Percentiles rank a stretch among this genome's conserved stretches.
Evolutionary conservation across 2,329 filamentous ascomycete genomes (phyloP).

Genomic region (Lasiodiplodia sp.): DNA sequence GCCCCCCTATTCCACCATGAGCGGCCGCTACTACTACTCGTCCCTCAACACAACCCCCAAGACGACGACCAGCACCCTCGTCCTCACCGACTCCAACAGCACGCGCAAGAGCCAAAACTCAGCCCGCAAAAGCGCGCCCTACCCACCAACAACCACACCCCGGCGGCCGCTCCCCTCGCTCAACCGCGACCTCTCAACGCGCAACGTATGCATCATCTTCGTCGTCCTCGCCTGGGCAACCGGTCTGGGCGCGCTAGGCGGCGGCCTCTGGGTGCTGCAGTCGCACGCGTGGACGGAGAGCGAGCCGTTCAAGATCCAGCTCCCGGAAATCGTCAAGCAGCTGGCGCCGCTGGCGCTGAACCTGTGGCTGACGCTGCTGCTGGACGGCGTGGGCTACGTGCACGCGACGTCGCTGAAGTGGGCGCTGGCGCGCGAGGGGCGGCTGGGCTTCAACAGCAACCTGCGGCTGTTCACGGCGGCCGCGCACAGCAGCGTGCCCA

Average conservation of each 20-base stretch:
- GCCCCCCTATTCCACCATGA: background rate
- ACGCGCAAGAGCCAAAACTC: background rate
- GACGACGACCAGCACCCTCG: background rate
- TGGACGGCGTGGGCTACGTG: background rate
- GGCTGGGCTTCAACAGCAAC: background rate
- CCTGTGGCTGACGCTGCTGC: background rate
- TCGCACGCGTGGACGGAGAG: background rate
- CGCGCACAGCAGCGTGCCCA: background rate
- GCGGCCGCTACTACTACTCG: background rate
- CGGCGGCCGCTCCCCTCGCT: background rate
- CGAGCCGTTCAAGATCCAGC: background rate
- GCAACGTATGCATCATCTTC: background rate
- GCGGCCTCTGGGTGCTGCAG: background rate
- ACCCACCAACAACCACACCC: too few species aligned
- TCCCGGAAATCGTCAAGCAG: background rate
- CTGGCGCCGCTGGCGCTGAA: background rate
- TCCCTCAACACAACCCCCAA: background rate
- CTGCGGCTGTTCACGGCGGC: background rate
- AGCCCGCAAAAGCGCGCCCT: background rate
- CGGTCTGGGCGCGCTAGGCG: background rate
- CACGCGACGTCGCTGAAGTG: background rate
- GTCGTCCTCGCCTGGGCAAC: background rate
- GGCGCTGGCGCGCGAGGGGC: background rate
- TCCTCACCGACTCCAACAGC: background rate
- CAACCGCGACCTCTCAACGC: background rate